A percentile compares a stretch with the other conserved stretches of the same genome.
Evolutionary conservation across 106 monocot genomes (phyloP).

Genomic region (Vanilla planifolia): DNA sequence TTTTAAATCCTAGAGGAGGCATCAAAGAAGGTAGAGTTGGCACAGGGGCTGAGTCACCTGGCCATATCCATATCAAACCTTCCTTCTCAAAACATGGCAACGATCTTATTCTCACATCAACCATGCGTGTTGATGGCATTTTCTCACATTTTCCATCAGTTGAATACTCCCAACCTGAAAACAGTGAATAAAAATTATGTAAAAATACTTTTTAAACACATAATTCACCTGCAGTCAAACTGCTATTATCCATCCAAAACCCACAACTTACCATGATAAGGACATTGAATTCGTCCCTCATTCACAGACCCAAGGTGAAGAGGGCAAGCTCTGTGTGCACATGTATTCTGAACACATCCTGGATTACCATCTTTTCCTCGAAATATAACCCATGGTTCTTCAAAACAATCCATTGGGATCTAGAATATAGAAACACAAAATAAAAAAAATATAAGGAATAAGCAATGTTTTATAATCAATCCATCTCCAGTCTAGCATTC

Average conservation of each 20-base stretch:
- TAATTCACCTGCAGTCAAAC: background rate
- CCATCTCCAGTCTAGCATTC: background rate
- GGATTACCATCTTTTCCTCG: conserved; percentile 81
- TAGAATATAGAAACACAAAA: conserved; percentile 11
- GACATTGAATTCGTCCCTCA: conserved; percentile 84
- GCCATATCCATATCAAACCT: conserved; percentile 97
- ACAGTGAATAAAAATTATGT: background rate
- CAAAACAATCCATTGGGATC: conserved; percentile 91
- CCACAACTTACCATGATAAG: conserved; percentile 76
- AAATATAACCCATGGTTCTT: conserved; percentile 94
- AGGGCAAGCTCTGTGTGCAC: conserved; percentile 96
- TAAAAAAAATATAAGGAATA: background rate
- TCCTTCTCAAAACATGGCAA: conserved; percentile 92
- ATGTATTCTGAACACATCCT: conserved; percentile 91
- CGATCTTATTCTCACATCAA: conserved; percentile 62
- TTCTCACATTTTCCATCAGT: conserved; percentile 98
- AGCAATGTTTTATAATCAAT: background rate
- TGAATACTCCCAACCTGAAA: conserved; percentile 95
- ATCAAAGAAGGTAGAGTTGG: conserved; percentile 74
- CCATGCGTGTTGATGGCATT: conserved; percentile 88
- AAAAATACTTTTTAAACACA: background rate
- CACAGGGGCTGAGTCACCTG: conserved; percentile 64
- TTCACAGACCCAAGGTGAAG: conserved; percentile 86
- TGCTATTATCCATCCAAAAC: background rate
- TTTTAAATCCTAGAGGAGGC: conserved; percentile 72